These are phyloP conservation scores for Crassisporium funariophilum DNA, from an alignment of 768 basidiomycete genomes.

Conservation along the genomic window DNA sequence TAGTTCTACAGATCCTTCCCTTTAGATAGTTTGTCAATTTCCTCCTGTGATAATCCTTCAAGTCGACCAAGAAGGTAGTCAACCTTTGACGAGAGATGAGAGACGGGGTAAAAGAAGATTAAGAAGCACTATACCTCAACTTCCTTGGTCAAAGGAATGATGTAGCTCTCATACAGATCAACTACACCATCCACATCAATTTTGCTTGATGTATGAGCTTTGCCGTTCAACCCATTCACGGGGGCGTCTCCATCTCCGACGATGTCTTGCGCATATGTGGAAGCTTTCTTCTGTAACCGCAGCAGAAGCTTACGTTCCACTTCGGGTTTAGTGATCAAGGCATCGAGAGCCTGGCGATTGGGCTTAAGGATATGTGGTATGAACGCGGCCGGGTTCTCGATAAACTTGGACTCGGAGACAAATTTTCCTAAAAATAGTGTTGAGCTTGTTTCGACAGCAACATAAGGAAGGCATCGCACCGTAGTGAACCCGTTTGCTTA, in stretches of 20 bases:
- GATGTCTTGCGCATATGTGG: conserved; percentile 81
- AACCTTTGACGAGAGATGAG: conserved; percentile 54
- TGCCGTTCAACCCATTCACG: conserved; percentile 39
- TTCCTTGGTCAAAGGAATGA: conserved; percentile 97
- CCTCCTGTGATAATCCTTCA: conserved; percentile 79
- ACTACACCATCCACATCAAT: conserved; percentile 94
- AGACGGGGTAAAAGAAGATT: neutral
- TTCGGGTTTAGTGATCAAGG: conserved; percentile 94
- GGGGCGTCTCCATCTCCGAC: conserved; percentile 57
- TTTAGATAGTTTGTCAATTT: conserved; percentile 65
- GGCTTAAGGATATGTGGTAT: conserved; percentile 87
- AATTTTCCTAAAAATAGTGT: conserved; percentile 81
- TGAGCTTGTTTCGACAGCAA: neutral
- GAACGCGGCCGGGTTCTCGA: conserved; percentile 81
- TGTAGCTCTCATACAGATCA: conserved; percentile 90
- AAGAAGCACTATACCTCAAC: conserved; percentile 75
- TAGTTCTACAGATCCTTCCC: conserved; percentile 12
- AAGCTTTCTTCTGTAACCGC: conserved; percentile 84
- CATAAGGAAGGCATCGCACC: conserved; percentile 51
- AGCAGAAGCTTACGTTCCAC: conserved; percentile 86
- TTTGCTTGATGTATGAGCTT: conserved; percentile 50
- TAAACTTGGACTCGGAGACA: conserved; percentile 97
- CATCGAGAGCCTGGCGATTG: conserved; percentile 77
- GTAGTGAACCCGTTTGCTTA: conserved; percentile 97
- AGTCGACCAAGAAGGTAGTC: conserved; percentile 93